Evolutionary conservation across 352 stramenopile genomes (phyloP).

Genomic region (Bremia lactucae): DNA sequence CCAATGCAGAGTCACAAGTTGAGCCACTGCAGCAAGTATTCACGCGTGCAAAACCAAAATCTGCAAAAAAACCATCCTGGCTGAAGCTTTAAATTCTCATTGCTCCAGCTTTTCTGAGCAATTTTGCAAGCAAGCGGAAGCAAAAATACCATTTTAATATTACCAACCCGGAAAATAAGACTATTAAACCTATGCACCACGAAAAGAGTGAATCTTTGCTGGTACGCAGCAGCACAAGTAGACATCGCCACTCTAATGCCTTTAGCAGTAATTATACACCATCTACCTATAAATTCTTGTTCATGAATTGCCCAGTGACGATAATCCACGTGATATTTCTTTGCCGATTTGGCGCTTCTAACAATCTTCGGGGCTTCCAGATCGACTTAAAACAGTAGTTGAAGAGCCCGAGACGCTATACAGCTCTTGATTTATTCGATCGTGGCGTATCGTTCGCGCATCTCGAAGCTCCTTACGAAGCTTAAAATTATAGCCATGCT

Average conservation of each 20-base stretch:
- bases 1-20: slow-evolving; percentile 10
- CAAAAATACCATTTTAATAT: too few relatives aligned
- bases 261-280: too few relatives aligned
- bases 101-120: background rate
- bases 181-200: too few relatives aligned
- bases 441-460: slow-evolving; percentile 8
- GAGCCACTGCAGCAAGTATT: slow-evolving; percentile 20
- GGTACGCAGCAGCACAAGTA: too few relatives aligned
- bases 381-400: slow-evolving; percentile 21
- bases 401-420: slow-evolving; percentile 18
- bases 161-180: too few relatives aligned
- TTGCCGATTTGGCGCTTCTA: background rate
- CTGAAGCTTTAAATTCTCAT: slow-evolving; percentile 35
- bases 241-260: too few relatives aligned
- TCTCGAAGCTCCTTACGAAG: slow-evolving; percentile 52
- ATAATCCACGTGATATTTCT: too few relatives aligned
- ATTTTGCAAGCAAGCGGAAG: background rate
- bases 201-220: too few relatives aligned
- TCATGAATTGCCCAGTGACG: too few relatives aligned
- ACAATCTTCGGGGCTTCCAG: slow-evolving; percentile 14
- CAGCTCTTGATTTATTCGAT: slow-evolving; percentile 15
- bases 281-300: too few relatives aligned
- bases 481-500: slow-evolving; percentile 62
- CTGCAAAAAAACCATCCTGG: slow-evolving; percentile 61
- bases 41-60: slow-evolving; percentile 20